Evolutionary conservation across 176 grass and related monocot genomes (phyloP).

Genomic region (Zoysia japonica): DNA sequence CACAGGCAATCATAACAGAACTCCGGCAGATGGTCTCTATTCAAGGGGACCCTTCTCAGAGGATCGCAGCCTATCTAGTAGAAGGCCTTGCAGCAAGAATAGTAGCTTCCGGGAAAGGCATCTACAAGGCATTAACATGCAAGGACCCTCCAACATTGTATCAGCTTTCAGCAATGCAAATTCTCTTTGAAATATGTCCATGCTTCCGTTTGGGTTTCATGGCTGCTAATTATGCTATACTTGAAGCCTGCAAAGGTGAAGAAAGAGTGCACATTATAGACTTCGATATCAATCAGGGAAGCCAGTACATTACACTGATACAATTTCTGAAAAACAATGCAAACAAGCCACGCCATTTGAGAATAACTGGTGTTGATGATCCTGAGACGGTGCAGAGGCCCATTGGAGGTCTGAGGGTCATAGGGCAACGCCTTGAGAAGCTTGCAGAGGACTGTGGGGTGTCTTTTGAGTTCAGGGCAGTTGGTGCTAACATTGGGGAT

Average conservation of each 20-base stretch:
- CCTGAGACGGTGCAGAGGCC: conserved; percentile 90
- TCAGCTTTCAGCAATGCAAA: conserved; percentile 97
- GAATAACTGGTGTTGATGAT: conserved; percentile 96
- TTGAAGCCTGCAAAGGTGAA: conserved; percentile 84
- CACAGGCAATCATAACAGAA: conserved; percentile 77
- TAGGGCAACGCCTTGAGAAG: conserved; percentile 81
- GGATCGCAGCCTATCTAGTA: conserved; percentile 86
- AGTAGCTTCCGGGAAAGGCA: conserved; percentile 73
- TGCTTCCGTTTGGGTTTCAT: conserved; percentile 93
- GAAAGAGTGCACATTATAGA: conserved; percentile 89
- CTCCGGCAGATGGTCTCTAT: conserved; percentile 89
- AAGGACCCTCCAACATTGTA: conserved; percentile 85
- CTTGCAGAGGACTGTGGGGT: conserved; percentile 74
- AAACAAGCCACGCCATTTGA: conserved; percentile 64
- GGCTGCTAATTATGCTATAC: conserved; percentile 90
- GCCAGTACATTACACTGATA: conserved; percentile 89
- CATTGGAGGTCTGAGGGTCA: conserved; percentile 85
- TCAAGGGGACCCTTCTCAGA: conserved; percentile 83
- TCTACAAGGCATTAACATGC: conserved; percentile 94
- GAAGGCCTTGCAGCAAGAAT: conserved; percentile 94
- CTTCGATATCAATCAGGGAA: conserved; percentile 96
- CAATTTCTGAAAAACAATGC: conserved; percentile 59
- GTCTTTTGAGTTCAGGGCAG: conserved; percentile 77
- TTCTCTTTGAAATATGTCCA: conserved; percentile 92
- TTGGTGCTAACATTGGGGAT: conserved; percentile 78